Evolutionary conservation across 106 monocot genomes (phyloP), one percentile per base, ranked within the genome.

Genomic region (Alisma plantagoaquatica): DNA sequence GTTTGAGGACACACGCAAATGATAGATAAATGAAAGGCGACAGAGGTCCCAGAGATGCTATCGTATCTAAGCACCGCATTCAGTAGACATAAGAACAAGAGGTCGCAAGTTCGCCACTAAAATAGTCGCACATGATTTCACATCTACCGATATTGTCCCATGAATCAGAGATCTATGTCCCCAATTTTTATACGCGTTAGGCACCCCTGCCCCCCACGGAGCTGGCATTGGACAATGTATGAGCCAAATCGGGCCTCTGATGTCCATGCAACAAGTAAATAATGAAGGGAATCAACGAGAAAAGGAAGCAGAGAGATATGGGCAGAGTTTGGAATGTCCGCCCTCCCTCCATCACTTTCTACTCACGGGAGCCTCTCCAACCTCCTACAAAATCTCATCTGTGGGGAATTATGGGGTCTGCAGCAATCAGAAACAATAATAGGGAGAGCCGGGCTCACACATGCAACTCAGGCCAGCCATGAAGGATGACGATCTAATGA

Each of bases 211-310:
- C 25, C 27, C 53, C 53, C 32, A 31, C 32, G 53, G 32, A 53
- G 32, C 53, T 31, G 25, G 53, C 53, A 53, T 53, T 29, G 53
- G 53, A 17, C 30, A 31, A 53, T 53, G 47, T 47, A 32, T 31
- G 31, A 31, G 56, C 56, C 27, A 24, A 33, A 38, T 23, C 4
- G 56, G 12, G 33, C 56, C 33, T 41, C 33, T 12, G 24, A 25
- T 41, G 14, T n/a, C n/a, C n/a, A n/a, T n/a, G n/a, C n/a, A n/a
- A n/a, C n/a, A n/a, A n/a, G n/a, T n/a, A n/a, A n/a, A n/a, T n/a
- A n/a, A n/a, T n/a, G n/a, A n/a, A n/a, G 10, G 7, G 23, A 41
- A 41, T 41, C 4, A 23, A 15, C 16, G 54, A 22, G 32, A 25
- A 41, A 38, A 41, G 56, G 41, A 38, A 38, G 41, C 23, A 4